Conservation (phyloP, 148 eudicot genomes). For the Diospyros kaki region DNA sequence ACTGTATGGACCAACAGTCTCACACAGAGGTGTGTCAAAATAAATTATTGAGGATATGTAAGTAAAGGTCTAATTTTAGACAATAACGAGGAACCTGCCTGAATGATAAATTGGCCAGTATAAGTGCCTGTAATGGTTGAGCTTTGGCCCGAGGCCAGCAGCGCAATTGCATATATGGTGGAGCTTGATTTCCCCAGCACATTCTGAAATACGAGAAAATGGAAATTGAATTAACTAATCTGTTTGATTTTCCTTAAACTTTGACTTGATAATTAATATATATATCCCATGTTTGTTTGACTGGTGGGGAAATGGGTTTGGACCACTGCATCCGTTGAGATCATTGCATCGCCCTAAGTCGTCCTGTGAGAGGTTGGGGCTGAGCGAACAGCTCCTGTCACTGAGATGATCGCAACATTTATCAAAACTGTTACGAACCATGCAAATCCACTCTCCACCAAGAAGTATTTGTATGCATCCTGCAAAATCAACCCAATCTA, state of each 20-base stretch:
- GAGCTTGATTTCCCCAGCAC: no score
- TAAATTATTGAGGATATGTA: background rate
- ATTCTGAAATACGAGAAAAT: no score
- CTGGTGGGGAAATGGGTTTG: constrained; percentile 4
- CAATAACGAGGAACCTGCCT: constrained; percentile 32
- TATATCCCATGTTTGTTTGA: constrained; percentile 79
- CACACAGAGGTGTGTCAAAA: background rate
- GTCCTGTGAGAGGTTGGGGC: constrained; percentile 25
- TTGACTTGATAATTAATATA: no score
- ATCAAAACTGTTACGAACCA: constrained; percentile 70
- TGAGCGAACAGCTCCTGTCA: constrained; percentile 64
- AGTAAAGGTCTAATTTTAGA: no score
- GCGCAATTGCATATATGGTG: constrained; percentile 65
- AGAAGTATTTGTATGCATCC: constrained; percentile 84
- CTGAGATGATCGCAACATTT: constrained; percentile 70
- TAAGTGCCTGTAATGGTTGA: constrained; percentile 92
- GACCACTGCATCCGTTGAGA: constrained; percentile 65
- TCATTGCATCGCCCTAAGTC: constrained; percentile 42
- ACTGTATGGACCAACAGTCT: background rate
- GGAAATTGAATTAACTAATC: no score
- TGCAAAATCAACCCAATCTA: constrained; percentile 18
- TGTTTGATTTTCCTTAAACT: no score
- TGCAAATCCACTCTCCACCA: constrained; percentile 85
- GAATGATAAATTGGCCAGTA: constrained; percentile 95
- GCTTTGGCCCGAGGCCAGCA: constrained; percentile 93